Evolutionary conservation across 1,284 basidiomycete genomes (phyloP), one percentile per base, ranked within the genome.

Genomic region (Tylopilus sp.): DNA sequence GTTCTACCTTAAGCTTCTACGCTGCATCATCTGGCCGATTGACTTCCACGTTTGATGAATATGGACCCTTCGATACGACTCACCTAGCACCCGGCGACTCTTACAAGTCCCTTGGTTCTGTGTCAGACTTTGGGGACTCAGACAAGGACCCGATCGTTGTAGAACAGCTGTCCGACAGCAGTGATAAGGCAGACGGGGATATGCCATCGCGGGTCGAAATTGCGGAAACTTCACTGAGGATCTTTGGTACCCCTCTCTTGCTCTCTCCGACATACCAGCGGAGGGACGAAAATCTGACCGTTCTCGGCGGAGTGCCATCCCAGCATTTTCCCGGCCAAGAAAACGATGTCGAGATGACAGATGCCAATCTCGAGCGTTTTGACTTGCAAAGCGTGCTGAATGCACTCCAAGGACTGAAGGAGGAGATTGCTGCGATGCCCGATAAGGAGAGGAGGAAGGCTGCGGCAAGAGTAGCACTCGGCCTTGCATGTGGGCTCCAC

Each of bases 391-490:
- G 73, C 40, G 78, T 89, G 30, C 59, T 89, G n/a, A 71, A 72
- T 35, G 74, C 78, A 2, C 70, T 90, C 30, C 79, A 86, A 59
- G 77, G 75, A 34, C 79, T 89, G 76, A 86, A 86, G 59, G 77
- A 77, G 35, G 84, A 90, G 66, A 88, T 90, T 53, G 72, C 81
- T 18, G 76, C 71, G 11, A 87, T 90, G 65, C 70, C 73, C 4
- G 74, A 84, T 56, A 74, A 71, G 15, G 82, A 83, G 66, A 74
- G 82, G 53, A 71, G 82, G 57, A 77, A 71, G 57, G 79, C 82
- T 26, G 86, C 88, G 0, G 88, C 88, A 7, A 72, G 74, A 41
- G 84, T 87, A 18, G 86, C 88, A 19, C 70, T 89, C 4, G 84
- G 84, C 1, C 67, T 90, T 46, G 86, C 85, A 7, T 84, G 86